Conservation (phyloP, 345 rosid species). For the Hypericum perforatum region DNA sequence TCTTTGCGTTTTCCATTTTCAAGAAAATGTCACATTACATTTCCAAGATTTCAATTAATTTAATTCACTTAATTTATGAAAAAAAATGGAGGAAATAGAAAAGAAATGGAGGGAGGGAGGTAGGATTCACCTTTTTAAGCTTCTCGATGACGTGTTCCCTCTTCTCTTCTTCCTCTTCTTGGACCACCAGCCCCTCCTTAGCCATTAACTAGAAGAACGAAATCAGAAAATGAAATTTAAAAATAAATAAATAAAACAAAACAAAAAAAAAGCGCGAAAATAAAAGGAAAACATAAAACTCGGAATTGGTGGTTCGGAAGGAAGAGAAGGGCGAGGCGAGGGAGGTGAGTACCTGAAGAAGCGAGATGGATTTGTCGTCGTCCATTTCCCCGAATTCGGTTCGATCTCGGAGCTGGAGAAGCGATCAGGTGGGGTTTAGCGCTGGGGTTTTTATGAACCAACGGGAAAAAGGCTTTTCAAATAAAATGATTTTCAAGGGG, state of each 20-base stretch:
- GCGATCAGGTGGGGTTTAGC: too few species aligned
- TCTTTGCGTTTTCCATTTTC: conserved; percentile 19
- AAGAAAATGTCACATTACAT: too few species aligned
- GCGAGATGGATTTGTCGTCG: conserved; percentile 34
- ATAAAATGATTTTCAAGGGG: too few species aligned
- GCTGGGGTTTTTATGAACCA: too few species aligned
- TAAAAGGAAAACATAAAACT: too few species aligned
- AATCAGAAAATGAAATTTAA: neutral
- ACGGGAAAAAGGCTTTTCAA: too few species aligned
- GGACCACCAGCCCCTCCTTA: conserved; percentile 36
- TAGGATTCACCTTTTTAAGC: conserved; percentile 34
- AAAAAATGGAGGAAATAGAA: neutral
- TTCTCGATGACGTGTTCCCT: conserved; percentile 28
- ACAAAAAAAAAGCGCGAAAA: neutral
- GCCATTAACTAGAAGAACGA: conserved; percentile 25
- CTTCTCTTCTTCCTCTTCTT: conserved; percentile 33
- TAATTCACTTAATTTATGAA: neutral
- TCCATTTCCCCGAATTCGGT: conserved; percentile 13
- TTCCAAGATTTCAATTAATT: neutral
- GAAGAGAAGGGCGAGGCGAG: too few species aligned
- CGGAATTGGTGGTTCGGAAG: too few species aligned
- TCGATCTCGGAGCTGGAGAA: too few species aligned
- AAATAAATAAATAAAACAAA: neutral
- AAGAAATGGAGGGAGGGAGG: neutral
- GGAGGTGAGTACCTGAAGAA: conserved; percentile 32